Evolutionary conservation across 331 rosid species (phyloP).

Genomic region (Dryas integrifolia): DNA sequence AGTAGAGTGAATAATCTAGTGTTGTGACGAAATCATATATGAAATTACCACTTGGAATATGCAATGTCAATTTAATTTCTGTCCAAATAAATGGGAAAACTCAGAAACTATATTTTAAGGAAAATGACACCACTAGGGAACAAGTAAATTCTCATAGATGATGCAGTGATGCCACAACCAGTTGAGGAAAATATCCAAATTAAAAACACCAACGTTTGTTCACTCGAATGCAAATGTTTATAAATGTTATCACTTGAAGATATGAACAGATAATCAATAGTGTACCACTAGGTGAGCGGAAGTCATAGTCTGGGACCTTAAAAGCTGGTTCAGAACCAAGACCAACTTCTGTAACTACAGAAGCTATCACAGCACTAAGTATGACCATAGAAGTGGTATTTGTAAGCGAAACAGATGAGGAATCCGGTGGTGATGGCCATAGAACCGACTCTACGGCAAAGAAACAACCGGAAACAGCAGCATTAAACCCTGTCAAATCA

Average conservation of each 20-base stretch:
- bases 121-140: background rate
- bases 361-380: slow-evolving; percentile 84
- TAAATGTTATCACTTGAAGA: background rate
- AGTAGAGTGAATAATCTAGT: slow-evolving; percentile 17
- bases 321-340: slow-evolving; percentile 88
- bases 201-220: background rate
- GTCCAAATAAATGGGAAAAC: background rate
- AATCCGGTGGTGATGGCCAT: slow-evolving; percentile 76
- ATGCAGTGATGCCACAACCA: background rate
- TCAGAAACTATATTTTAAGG: background rate
- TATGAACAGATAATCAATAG: slow-evolving; percentile 17
- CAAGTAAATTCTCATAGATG: background rate
- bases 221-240: background rate
- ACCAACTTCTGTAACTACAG: slow-evolving; percentile 82
- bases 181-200: background rate
- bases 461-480: slow-evolving; percentile 95
- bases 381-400: slow-evolving; percentile 91
- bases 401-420: slow-evolving; percentile 61
- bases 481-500: slow-evolving; percentile 69
- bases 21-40: background rate
- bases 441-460: slow-evolving; percentile 82
- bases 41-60: background rate
- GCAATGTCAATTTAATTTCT: background rate
- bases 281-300: slow-evolving; percentile 79
- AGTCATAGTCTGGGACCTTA: slow-evolving; percentile 79